Conservation (phyloP, 768 basidiomycete species). For the Exidia glandulosa region DNA sequence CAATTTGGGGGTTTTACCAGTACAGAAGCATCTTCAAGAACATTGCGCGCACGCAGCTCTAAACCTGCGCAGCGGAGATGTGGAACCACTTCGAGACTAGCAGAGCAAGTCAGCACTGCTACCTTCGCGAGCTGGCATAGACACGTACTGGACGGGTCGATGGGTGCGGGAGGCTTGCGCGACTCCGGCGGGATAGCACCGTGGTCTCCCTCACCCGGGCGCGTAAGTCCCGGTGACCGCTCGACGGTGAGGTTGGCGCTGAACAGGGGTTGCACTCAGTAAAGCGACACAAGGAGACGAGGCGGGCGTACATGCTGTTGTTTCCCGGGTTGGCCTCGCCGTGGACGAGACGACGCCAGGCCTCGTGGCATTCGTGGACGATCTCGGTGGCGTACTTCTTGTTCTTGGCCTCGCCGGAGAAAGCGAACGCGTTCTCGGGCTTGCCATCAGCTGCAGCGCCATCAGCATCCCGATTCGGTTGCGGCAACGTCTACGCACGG, state of each 20-base stretch:
- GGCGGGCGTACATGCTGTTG: constrained; percentile 68
- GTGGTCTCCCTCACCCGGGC: constrained; percentile 52
- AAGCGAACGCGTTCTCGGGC: constrained; percentile 96
- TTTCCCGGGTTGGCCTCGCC: constrained; percentile 64
- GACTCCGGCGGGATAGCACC: constrained; percentile 63
- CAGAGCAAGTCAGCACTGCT: neutral
- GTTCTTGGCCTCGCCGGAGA: constrained; percentile 99
- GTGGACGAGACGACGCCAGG: constrained; percentile 86
- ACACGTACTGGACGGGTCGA: constrained; percentile 78
- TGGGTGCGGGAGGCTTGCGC: constrained; percentile 72
- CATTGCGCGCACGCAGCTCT: neutral
- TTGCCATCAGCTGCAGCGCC: constrained; percentile 58
- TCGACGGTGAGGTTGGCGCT: constrained; percentile 75
- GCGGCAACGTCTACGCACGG: constrained; percentile 18
- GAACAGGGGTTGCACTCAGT: neutral
- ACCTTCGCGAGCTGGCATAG: neutral
- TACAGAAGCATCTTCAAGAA: too few relatives aligned
- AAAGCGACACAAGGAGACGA: neutral
- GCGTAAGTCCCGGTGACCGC: constrained; percentile 61
- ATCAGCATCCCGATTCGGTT: neutral
- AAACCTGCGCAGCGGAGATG: constrained; percentile 15
- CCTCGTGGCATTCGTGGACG: constrained; percentile 97
- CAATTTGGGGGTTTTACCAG: too few relatives aligned
- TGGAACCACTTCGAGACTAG: constrained; percentile 15
- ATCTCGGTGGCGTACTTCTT: constrained; percentile 99